Base-by-base conservation (phyloP, 75 land plant genomes). In the Cryptomeria japonica region DNA sequence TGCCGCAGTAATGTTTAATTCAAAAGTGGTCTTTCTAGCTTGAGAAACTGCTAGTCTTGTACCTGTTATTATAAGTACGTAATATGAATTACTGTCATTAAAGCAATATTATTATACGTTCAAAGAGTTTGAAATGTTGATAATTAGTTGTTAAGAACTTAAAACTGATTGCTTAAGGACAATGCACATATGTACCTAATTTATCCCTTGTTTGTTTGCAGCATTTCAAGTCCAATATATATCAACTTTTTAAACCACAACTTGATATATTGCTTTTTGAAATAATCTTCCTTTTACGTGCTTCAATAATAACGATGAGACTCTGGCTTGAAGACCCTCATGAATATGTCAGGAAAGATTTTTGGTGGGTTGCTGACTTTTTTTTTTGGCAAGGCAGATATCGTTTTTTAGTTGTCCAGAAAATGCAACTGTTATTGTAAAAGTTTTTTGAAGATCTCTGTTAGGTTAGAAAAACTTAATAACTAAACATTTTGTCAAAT, bases 311-410 rank as follows among this genome's bases (percentile, higher is more conserved):
- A 89, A 91, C 73, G 99, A 98, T 89, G 94, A 98, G 80, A 94
- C 91, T 98, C 22, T 98, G 99, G 99, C 91, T 94, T 86, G 99
- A 97, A 88, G 99, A 98, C 64, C 99, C 99, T 0, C 99, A 98
- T 90, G 99, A 98, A 86, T 98, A 98, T 91, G 97, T 97, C 39
- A 91, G 99, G 90, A 98, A 98, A 90, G 99, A 99, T 99, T 31
- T 98, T 97, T 92, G 99, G 99, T 98, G 87, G 90, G 96, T 90
- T 22, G 41, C 73, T 39, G 22, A n/a, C 49, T 28, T 73, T 12
- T 25, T 34, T 44, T 34, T 73, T 19, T 46, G 0, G 46, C n/a
- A 89, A 70, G 46, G 38, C 44, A 5, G 51, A 51, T 12, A 11
- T 61, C n/a, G 36, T 38, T 46, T 44, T 49, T 11, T 47, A 72